Percentiles rank a stretch among this genome's conserved stretches.
phyloP scores from a whole-genome alignment of 805 yeast genomes.

The Ogataea minuta region DNA sequence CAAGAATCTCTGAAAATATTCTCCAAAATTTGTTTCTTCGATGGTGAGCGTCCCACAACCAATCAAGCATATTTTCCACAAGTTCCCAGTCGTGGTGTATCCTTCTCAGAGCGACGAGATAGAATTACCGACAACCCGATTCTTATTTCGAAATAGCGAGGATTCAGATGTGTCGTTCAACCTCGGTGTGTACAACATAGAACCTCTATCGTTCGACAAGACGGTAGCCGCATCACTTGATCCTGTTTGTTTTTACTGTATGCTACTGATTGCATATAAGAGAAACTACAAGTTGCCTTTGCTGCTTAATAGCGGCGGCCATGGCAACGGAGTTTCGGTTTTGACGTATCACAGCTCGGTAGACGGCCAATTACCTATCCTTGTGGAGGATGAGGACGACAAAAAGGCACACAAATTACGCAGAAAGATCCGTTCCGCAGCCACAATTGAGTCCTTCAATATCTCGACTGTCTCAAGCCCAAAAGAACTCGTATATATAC shows the following conservation, averaged over 20 bases:
- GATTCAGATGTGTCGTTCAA: constrained; percentile 35
- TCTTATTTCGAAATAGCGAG: constrained; percentile 4
- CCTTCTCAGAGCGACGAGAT: constrained; percentile 34
- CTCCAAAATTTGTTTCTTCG: constrained; percentile 5
- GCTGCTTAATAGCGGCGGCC: constrained; percentile 12
- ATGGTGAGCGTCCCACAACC: constrained; percentile 37
- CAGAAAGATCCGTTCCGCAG: constrained; percentile 38
- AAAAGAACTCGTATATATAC: constrained; percentile 36
- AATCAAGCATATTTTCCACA: constrained; percentile 44
- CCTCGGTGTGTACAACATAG: constrained; percentile 53
- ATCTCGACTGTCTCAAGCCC: constrained; percentile 32
- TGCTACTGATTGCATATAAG: constrained; percentile 46
- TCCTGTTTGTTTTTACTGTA: constrained; percentile 51
- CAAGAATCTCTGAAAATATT: background rate
- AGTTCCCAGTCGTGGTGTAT: constrained; percentile 49
- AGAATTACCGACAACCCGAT: constrained; percentile 1
- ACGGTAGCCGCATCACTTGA: constrained; percentile 48
- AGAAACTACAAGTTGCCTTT: constrained; percentile 44
- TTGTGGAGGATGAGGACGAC: constrained; percentile 47
- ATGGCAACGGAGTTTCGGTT: constrained; percentile 32
- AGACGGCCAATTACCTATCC: constrained; percentile 51
- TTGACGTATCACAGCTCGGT: constrained; percentile 50
- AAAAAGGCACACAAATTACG: constrained; percentile 30
- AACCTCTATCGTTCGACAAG: constrained; percentile 30
- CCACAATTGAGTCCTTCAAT: constrained; percentile 37